A percentile compares a stretch with the other conserved stretches of the same genome.
These are phyloP conservation scores for Gonapodya prolifera DNA, from an alignment of 192 early-diverging fungal genomes.

Conservation along the genomic window DNA sequence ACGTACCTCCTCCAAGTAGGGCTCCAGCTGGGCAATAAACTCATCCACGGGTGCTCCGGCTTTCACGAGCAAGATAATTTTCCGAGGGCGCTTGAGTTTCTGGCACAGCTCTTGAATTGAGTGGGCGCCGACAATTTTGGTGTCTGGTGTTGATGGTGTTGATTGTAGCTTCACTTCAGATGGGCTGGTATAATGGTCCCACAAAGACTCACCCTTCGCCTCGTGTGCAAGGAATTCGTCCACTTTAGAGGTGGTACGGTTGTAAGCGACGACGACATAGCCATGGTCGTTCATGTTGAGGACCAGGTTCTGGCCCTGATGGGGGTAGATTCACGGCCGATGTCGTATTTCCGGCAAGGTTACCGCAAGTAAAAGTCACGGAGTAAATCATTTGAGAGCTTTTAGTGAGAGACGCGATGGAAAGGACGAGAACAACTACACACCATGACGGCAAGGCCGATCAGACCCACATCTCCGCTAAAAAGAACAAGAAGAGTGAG, in stretches of 20 bases:
- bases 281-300: conserved; percentile 98
- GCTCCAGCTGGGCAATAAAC: conserved; percentile 84
- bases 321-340: no score
- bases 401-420: no score
- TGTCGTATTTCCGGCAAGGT: no score
- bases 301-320: conserved; percentile 94
- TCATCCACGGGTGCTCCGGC: conserved; percentile 87
- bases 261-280: conserved; percentile 86
- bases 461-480: conserved; percentile 90
- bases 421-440: no score
- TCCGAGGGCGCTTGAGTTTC: conserved; percentile 89
- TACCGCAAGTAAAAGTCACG: no score
- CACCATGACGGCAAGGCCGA: conserved; percentile 99
- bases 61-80: conserved; percentile 98
- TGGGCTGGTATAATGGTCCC: background rate
- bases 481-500: no score
- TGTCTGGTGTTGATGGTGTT: conserved; percentile 36
- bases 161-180: background rate
- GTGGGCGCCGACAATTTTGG: conserved; percentile 85
- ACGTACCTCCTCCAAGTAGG: conserved; percentile 52
- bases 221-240: conserved; percentile 89
- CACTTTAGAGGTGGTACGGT: conserved; percentile 90
- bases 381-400: no score
- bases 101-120: conserved; percentile 86
- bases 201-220: conserved; percentile 64